Base-by-base conservation (phyloP, 2,329 filamentous ascomycete species). In the Ceratocystis destructans region DNA sequence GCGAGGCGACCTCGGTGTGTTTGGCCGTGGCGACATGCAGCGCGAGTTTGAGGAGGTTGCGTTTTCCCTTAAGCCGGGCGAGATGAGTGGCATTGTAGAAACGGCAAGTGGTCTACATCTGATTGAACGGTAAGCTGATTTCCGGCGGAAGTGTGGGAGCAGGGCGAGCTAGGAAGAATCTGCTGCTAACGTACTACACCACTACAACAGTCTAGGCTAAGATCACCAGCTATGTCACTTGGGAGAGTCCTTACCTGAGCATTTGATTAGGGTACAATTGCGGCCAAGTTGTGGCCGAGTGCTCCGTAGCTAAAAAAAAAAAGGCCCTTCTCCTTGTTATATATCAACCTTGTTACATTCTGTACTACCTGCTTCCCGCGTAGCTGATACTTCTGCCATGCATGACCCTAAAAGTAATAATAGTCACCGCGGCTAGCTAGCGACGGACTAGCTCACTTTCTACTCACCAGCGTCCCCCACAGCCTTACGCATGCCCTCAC, bases 21-120 rank as follows among this genome's bases (percentile, higher is more conserved):
- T 99, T 76, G 92, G 90, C 66, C 86, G 83, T 72, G 90, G 91
- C 33, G 93, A 97, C 73, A 99, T 99, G 94, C 94, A 99, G 76
- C 93, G 92, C 79, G 93, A 96, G 77, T 99, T 99, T 73, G 94
- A 99, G 78, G 90, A 96, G 66, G 92, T 92, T 3, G 88, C 94
- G 1, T 99, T 99, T 77, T 87, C 83, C n/a, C 80, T 99, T 66
- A 83, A 92, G 76, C 87, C 87, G 1, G 92, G 91, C 44, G 84
- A 96, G 77, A 85, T 97, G 73, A 96, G 92, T 77, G 81, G 83
- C 61, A 81, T 96, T 46, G 88, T 97, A 12, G 89, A 96, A 77
- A 96, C 94, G 48, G 92, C 91, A 62, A 96, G 92, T 64, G 94
- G 94, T 0, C 80, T 97, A 73, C 94, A 99, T 78, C 80, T 99